Conservation (phyloP, 257 asterid species). For the Gentiana dahurica region DNA sequence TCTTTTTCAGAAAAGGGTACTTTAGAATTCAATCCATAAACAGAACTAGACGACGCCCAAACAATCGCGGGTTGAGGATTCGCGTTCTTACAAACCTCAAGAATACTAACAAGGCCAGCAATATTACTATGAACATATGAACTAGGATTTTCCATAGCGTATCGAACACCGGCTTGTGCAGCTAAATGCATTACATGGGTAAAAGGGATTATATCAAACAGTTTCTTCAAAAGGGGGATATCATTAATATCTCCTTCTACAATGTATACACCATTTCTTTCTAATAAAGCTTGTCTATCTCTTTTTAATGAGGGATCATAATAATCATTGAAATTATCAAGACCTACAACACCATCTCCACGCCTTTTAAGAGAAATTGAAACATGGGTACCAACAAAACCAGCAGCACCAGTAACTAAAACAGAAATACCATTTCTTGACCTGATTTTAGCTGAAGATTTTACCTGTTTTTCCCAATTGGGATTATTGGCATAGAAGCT, state of each 20-base stretch:
- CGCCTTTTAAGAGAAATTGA: constrained; percentile 91
- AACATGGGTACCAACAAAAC: constrained; percentile 92
- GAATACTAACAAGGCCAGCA: constrained; percentile 80
- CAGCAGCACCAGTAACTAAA: constrained; percentile 93
- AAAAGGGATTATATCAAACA: constrained; percentile 74
- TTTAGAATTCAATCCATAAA: constrained; percentile 79
- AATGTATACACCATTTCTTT: constrained; percentile 77
- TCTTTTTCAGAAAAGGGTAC: constrained; percentile 91
- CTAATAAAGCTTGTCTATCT: constrained; percentile 69
- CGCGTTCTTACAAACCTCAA: constrained; percentile 75
- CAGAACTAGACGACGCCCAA: constrained; percentile 99
- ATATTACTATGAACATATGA: constrained; percentile 93
- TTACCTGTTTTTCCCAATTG: constrained; percentile 55
- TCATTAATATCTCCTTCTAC: constrained; percentile 95
- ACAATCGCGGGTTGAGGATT: constrained; percentile 95
- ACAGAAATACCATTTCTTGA: constrained; percentile 82
- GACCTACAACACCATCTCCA: constrained; percentile 85
- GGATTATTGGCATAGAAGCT: constrained; percentile 44
- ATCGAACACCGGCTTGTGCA: constrained; percentile 93
- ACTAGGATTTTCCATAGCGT: constrained; percentile 99
- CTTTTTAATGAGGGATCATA: constrained; percentile 74
- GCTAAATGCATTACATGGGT: constrained; percentile 97
- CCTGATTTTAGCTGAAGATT: constrained; percentile 74
- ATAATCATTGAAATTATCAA: constrained; percentile 75
- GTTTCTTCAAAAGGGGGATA: constrained; percentile 42